Evolutionary conservation across 139 green algal genomes (phyloP), one percentile per base, ranked within the genome.

Genomic region (Auxenochlorella protothecoides): DNA sequence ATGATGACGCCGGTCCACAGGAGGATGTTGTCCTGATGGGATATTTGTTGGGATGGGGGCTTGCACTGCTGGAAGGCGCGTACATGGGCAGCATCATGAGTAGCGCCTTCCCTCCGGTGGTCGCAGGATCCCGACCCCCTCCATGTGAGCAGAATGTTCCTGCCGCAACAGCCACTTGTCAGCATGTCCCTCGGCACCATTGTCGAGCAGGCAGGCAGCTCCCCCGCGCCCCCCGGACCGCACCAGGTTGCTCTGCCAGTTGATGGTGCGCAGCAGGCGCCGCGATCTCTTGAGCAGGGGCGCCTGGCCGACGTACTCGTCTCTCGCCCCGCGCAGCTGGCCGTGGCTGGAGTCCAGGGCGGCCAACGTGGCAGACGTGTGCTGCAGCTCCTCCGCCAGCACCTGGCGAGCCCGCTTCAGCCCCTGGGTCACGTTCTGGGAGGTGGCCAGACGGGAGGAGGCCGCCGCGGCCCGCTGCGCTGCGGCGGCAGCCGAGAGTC

Each of bases 371-470:
- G 83, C 86, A 3, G 70, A 69, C 0, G 83, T 88, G 68, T 91
- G 85, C 59, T 92, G 81, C 70, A 95, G 69, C 74, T 92, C 81
- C 82, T 88, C 9, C 15, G 70, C 15, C 75, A 90, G 74, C 55
- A 88, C 65, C 72, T 88, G 80, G 6, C 78, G 81, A 0, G 87
- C 89, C 27, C 88, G 81, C 68, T 83, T 71, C 74, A 95, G 77
- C 74, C 80, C 84, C 27, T 81, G 78, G 6, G 88, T 95, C 16
- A 89, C 81, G 61, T 84, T 78, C 67, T 88, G 68, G 0, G 82
- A 74, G 4, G 78, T 75, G 10, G 70, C 53, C 44, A 88, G 69
- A 10, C 80, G 53, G 44, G 87, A 79, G 51, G 72, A 72, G 78
- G 89, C 81, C 3, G 69, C 77, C 57, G 61, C 55, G 3, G 53